Evolutionary conservation across 805 yeast species (phyloP).

Genomic region (Cyberlindnera subsufficiens): DNA sequence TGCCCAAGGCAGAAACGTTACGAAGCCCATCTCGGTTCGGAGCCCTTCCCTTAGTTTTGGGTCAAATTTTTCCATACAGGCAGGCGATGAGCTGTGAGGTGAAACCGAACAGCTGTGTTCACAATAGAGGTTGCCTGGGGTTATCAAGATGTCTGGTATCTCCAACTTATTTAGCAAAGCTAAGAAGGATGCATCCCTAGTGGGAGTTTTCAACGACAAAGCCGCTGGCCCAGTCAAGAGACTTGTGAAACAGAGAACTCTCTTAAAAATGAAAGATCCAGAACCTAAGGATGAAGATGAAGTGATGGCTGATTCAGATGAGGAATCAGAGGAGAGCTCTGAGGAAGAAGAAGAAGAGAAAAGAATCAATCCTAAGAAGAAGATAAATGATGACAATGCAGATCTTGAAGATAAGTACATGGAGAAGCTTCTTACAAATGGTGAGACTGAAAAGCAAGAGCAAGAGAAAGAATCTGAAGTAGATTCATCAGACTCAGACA

Average conservation of each 20-base stretch:
- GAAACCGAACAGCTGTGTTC: neutral
- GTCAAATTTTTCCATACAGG: neutral
- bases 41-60: neutral
- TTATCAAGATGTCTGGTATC: constrained; percentile 25
- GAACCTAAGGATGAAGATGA: constrained; percentile 18
- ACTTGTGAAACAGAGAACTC: constrained; percentile 29
- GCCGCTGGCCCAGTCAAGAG: constrained; percentile 45
- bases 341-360: constrained; percentile 18
- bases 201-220: constrained; percentile 30
- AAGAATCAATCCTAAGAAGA: constrained; percentile 17
- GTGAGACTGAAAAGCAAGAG: constrained; percentile 28
- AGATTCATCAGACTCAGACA: constrained; percentile 15
- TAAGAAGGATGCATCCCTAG: constrained; percentile 26
- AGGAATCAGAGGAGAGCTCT: constrained; percentile 20
- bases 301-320: constrained; percentile 15
- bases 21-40: neutral
- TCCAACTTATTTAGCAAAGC: constrained; percentile 27
- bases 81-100: neutral
- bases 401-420: constrained; percentile 53
- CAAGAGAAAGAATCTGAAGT: constrained; percentile 17
- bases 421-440: constrained; percentile 39
- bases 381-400: constrained; percentile 23
- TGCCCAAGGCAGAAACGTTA: too few species aligned
- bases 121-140: neutral
- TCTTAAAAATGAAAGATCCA: constrained; percentile 15